These are phyloP conservation scores for Irpex lacteus DNA, from an alignment of 1,284 basidiomycete genomes.

Conservation along the genomic window DNA sequence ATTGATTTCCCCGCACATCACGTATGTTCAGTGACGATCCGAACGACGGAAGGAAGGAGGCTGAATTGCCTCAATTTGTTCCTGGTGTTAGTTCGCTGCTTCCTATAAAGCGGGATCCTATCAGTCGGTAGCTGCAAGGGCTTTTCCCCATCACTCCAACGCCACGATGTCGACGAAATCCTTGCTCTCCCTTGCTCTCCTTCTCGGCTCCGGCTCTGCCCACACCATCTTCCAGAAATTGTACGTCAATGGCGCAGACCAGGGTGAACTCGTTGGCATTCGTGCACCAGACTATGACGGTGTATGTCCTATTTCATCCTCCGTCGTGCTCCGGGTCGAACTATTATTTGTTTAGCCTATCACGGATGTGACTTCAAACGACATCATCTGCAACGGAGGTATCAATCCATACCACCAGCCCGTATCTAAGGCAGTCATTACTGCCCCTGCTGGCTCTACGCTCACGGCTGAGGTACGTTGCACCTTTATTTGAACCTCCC, in stretches of 20 bases:
- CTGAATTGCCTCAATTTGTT: too few species aligned
- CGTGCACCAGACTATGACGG: conserved; percentile 9
- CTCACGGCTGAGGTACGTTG: conserved; percentile 37
- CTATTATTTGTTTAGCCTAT: conserved; percentile 37
- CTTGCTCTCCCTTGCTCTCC: conserved; percentile 2
- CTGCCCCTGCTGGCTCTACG: conserved; percentile 46
- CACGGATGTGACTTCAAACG: conserved; percentile 48
- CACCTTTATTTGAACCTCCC: background rate
- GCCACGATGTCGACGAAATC: background rate
- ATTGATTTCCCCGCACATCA: too few species aligned
- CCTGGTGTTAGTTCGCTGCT: too few species aligned
- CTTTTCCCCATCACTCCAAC: background rate
- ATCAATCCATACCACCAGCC: conserved; percentile 58
- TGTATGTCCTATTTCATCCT: background rate
- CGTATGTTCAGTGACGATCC: too few species aligned
- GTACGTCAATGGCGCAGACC: conserved; percentile 10
- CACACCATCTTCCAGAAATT: conserved; percentile 12
- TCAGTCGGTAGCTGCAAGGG: background rate
- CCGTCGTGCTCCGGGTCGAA: background rate
- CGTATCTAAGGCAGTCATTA: conserved; percentile 47
- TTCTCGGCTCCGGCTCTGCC: conserved; percentile 5
- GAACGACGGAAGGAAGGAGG: too few species aligned
- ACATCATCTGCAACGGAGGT: conserved; percentile 58
- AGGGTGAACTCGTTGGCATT: conserved; percentile 8
- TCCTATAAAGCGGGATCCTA: too few species aligned